A percentile compares a stretch with the other conserved stretches of the same genome.
Conservation (phyloP, 2,329 filamentous ascomycete species). For the Onygenales sp. region DNA sequence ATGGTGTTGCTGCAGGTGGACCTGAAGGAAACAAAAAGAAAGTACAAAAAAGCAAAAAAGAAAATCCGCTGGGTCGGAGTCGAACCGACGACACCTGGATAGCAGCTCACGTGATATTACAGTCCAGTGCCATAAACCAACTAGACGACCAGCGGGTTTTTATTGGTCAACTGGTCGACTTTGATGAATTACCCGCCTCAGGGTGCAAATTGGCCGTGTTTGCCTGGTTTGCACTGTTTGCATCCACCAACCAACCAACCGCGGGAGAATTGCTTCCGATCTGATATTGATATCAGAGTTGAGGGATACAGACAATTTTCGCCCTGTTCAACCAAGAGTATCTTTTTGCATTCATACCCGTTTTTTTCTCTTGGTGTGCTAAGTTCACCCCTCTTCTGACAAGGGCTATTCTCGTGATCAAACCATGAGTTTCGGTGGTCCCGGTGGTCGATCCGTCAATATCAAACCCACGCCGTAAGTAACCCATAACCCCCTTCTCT, state of each 20-base stretch:
- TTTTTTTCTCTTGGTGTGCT: neutral
- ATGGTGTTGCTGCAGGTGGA: too few species aligned
- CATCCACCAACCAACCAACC: neutral
- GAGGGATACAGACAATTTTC: too few species aligned
- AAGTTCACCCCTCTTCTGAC: neutral
- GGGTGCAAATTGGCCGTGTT: slow-evolving; percentile 4
- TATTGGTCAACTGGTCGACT: neutral
- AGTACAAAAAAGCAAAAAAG: neutral
- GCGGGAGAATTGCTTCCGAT: too few species aligned
- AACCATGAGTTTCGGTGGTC: slow-evolving; percentile 55
- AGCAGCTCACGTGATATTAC: slow-evolving; percentile 1
- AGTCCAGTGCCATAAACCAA: slow-evolving; percentile 5
- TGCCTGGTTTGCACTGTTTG: slow-evolving; percentile 24
- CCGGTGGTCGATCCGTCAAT: slow-evolving; percentile 55
- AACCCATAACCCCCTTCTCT: neutral
- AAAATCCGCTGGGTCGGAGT: slow-evolving; percentile 3
- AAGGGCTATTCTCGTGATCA: neutral
- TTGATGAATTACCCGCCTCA: neutral
- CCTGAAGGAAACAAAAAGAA: neutral
- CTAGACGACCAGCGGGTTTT: slow-evolving; percentile 4
- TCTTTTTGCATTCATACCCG: neutral
- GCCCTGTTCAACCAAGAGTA: too few species aligned
- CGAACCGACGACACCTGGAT: slow-evolving; percentile 4
- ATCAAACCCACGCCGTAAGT: slow-evolving; percentile 63
- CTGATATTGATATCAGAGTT: too few species aligned